Base-by-base conservation (phyloP, 2,329 filamentous ascomycete species). In the Clarireedia paspali region DNA sequence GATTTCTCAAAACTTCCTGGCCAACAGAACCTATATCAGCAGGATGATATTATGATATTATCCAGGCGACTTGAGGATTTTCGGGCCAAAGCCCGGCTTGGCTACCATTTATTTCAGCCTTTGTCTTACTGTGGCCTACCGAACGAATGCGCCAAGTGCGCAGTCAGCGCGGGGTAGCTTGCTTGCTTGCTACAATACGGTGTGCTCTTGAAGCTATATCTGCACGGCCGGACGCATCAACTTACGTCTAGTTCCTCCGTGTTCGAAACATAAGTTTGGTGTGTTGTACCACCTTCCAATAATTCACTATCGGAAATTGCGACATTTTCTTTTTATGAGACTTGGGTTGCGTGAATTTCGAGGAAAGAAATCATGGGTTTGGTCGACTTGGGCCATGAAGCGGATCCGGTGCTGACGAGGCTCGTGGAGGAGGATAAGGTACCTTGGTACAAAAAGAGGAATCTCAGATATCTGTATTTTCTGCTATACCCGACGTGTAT, bases 401-500 rank as follows among this genome's bases (percentile, higher is more conserved):
- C 67, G 27, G 72, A 74, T 55, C 72, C 72, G 14, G 59, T 74
- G 45, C 59, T 75, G 56, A 71, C 72, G 30, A 68, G 68, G 50
- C 64, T 75, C 47, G 71, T 73, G 12, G 66, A 72, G 24, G 64
- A 71, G 53, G 73, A 75, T 59, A 68, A 60, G 38, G 63, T 71
- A 9, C 62, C 67, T 51, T 74, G 73, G 72, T 74, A 70, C 55
- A 65, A 62, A 56, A 73, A 73, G 56, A 61, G 56, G 17, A 71
- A 74, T 57, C 62, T 73, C 14, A 64, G 71, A 48, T 34, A 65
- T 38, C 65, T 74, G 63, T 73, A 74, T 59, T 39, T 74, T 15
- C 65, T 64, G 45, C 66, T 74, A 36, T 66, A 80, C 39, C 74
- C 75, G 9, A 74, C 75, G 23, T 79, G 75, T 64, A 75, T 80